Evolutionary conservation across 108 stramenopile species (phyloP).

Genomic region (Cylindrotheca closterium): DNA sequence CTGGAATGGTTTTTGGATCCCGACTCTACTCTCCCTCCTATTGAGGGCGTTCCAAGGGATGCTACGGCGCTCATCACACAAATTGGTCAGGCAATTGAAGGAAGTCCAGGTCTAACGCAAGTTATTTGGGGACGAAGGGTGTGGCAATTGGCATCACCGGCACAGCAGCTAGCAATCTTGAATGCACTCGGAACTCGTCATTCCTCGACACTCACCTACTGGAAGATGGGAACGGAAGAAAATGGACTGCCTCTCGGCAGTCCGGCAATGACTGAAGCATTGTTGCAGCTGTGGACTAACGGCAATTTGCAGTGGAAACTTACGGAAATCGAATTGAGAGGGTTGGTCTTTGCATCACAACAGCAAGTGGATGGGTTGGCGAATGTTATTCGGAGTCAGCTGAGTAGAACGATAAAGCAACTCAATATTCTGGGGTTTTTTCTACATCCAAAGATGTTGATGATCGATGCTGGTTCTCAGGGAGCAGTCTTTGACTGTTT

Average conservation of each 20-base stretch:
- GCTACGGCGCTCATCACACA: background rate
- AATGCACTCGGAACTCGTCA: background rate
- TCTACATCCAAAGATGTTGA: background rate
- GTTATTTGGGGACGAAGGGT: background rate
- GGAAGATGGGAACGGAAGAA: constrained; percentile 13
- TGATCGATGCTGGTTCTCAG: background rate
- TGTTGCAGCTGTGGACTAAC: background rate
- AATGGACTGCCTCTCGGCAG: background rate
- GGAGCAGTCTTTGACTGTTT: background rate
- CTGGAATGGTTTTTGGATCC: background rate
- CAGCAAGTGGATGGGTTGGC: background rate
- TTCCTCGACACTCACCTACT: constrained; percentile 16
- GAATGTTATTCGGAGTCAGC: background rate
- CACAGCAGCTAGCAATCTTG: background rate
- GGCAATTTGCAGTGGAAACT: background rate
- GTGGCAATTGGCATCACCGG: background rate
- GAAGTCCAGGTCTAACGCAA: background rate
- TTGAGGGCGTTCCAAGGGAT: too few relatives aligned
- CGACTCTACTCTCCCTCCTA: background rate
- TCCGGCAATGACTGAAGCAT: background rate
- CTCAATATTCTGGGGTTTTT: constrained; percentile 13
- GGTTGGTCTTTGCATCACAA: background rate
- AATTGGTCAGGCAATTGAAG: background rate
- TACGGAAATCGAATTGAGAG: constrained; percentile 11
- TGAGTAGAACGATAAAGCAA: constrained; percentile 1